Evolutionary conservation across 1,284 basidiomycete species (phyloP).

Genomic region (Stygiomarasmius scandens): DNA sequence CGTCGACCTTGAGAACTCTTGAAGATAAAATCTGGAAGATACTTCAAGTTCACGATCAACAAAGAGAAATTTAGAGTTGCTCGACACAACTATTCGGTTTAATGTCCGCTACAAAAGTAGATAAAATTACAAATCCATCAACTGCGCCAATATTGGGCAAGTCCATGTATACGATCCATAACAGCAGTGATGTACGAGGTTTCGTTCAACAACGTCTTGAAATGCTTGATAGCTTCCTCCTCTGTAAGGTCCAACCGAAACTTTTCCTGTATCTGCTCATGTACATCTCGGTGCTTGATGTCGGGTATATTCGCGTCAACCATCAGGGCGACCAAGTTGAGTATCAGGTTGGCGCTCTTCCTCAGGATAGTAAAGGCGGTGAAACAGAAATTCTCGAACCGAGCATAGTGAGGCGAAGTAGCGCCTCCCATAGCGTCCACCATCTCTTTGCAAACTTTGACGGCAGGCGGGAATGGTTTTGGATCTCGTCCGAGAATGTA

Average conservation of each 20-base stretch:
- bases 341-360: slow-evolving; percentile 97
- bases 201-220: slow-evolving; percentile 92
- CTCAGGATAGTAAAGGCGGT: slow-evolving; percentile 95
- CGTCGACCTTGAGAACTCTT: slow-evolving; percentile 53
- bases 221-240: slow-evolving; percentile 96
- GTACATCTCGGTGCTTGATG: slow-evolving; percentile 89
- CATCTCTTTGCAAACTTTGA: slow-evolving; percentile 99
- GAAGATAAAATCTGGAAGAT: slow-evolving; percentile 61
- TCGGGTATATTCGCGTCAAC: slow-evolving; percentile 98
- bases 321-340: slow-evolving; percentile 97
- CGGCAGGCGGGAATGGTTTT: slow-evolving; percentile 96
- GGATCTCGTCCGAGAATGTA: slow-evolving; percentile 98
- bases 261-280: slow-evolving; percentile 93
- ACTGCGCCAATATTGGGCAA: slow-evolving; percentile 81
- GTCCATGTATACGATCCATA: slow-evolving; percentile 88
- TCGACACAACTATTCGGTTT: no score
- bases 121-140: slow-evolving; percentile 25
- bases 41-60: no score
- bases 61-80: no score
- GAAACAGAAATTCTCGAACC: slow-evolving; percentile 96
- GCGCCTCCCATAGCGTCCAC: slow-evolving; percentile 98
- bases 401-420: slow-evolving; percentile 88
- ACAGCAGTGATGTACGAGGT: slow-evolving; percentile 94
- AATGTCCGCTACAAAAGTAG: no score
- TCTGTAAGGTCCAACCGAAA: slow-evolving; percentile 93